Base-by-base conservation (phyloP, 495 filamentous ascomycete species). In the Aspergillus kassunensis region DNA sequence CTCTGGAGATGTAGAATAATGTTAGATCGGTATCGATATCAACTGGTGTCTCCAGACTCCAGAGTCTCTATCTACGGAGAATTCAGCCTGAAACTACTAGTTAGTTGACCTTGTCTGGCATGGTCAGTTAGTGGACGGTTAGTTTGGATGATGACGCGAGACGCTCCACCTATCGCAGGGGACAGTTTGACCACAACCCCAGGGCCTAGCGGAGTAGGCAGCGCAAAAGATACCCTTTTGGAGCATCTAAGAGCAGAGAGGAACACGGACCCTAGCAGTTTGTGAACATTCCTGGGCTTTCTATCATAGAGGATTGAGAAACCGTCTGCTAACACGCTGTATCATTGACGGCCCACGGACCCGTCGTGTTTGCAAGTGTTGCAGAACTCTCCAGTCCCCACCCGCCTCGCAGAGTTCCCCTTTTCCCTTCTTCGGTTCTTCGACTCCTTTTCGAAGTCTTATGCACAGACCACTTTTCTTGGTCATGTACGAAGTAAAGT, bases 381-480 rank as follows among this genome's bases (percentile, higher is more conserved):
- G 24, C 24, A 27, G 9, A 27, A 9, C 9, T 27, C 24, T 27
- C 24, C 4, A 27, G 24, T 27, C 24, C 24, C 24, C 4, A 27
- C 24, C 12, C 30, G 4, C 12, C 30, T 33, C 30, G 27, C 6
- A 29, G 27, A 29, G 27, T 29, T 11, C 30, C 30, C 30, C 30
- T 33, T 43, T 29, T 23, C 13, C 12, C 13, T 29, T 43, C 24
- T 25, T 42, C 10, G 30, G 12, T 33, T 11, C 30, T 33, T 33
- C 30, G 7, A 33, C 30, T 33, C 30, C 30, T 33, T 33, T 33
- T 25, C 24, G 39, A 25, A n/a, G 16, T n/a, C 27, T 15, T 41
- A 25, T 53, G 37, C 25, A 48, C 25, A 49, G 46, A 20, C 47
- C 46, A 39, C 18, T 12, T 44, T 54, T 33, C 45, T 41, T 20